These are phyloP conservation scores for Cubamyces sp. DNA, from an alignment of 768 basidiomycete species.

Conservation along the genomic window DNA sequence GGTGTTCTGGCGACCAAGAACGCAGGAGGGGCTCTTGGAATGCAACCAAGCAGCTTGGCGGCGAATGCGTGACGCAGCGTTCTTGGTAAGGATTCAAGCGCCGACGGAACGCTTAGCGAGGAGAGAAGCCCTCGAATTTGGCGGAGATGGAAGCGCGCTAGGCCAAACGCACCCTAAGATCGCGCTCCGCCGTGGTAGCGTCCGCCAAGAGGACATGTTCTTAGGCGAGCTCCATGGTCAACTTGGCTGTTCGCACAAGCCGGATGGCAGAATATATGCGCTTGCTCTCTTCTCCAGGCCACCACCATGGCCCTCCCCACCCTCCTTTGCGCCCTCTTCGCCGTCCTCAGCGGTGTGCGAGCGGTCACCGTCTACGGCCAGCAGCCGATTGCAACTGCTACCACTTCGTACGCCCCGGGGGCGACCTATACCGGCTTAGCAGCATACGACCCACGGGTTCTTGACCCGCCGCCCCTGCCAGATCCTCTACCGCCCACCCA, in stretches of 20 bases:
- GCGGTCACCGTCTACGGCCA: slow-evolving; percentile 32
- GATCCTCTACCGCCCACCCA: slow-evolving; percentile 45
- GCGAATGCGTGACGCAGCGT: slow-evolving; percentile 4
- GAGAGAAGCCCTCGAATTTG: neutral
- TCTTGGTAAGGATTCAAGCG: neutral
- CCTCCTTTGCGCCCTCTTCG: slow-evolving; percentile 18
- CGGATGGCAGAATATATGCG: slow-evolving; percentile 12
- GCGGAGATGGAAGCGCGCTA: neutral
- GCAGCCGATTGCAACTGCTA: slow-evolving; percentile 31
- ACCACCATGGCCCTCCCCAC: slow-evolving; percentile 12
- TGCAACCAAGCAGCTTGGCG: slow-evolving; percentile 18
- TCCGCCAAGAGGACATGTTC: slow-evolving; percentile 3
- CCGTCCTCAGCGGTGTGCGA: slow-evolving; percentile 6
- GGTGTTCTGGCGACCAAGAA: neutral
- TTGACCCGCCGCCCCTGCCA: slow-evolving; percentile 55
- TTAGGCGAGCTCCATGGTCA: slow-evolving; percentile 8
- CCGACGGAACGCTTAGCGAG: neutral
- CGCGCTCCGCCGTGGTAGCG: neutral
- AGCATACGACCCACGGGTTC: slow-evolving; percentile 55
- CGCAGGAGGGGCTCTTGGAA: slow-evolving; percentile 10
- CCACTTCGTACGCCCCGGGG: slow-evolving; percentile 40
- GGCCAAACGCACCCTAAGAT: neutral
- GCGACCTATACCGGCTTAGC: slow-evolving; percentile 50
- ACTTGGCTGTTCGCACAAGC: slow-evolving; percentile 8
- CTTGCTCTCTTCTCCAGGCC: neutral